These are phyloP conservation scores for Heliocybe sulcata DNA, from an alignment of 1,284 basidiomycete genomes.

Conservation along the genomic window DNA sequence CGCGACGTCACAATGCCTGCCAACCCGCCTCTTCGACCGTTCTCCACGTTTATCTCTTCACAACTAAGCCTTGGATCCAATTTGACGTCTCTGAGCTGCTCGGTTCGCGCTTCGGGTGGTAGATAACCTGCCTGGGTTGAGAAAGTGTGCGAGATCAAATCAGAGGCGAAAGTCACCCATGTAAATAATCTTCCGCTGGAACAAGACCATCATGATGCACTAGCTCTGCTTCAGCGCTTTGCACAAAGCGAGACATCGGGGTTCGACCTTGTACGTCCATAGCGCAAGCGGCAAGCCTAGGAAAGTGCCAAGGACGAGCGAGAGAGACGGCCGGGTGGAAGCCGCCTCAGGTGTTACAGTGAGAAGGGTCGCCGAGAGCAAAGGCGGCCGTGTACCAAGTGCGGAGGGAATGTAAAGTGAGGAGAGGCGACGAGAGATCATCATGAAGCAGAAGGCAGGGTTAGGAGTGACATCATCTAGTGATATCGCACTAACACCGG, in stretches of 20 bases:
- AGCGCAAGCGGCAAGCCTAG: slow-evolving; percentile 32
- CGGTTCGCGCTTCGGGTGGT: slow-evolving; percentile 32
- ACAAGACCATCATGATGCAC: slow-evolving; percentile 41
- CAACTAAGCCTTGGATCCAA: slow-evolving; percentile 19
- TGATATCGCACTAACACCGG: too few species aligned
- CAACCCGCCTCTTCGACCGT: slow-evolving; percentile 13
- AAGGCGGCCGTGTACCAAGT: too few species aligned
- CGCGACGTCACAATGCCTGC: slow-evolving; percentile 20
- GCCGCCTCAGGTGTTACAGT: slow-evolving; percentile 6
- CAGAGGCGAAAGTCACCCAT: slow-evolving; percentile 27
- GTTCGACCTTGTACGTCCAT: slow-evolving; percentile 37
- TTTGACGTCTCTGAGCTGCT: slow-evolving; percentile 21
- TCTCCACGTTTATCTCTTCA: slow-evolving; percentile 19
- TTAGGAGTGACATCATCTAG: too few species aligned
- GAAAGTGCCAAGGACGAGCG: slow-evolving; percentile 21
- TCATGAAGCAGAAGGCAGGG: too few species aligned
- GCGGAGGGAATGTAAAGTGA: too few species aligned
- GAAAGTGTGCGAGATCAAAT: not conserved
- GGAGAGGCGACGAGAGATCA: too few species aligned
- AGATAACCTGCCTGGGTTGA: slow-evolving; percentile 27
- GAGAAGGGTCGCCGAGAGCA: too few species aligned
- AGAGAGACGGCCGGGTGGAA: slow-evolving; percentile 20
- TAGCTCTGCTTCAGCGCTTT: slow-evolving; percentile 11
- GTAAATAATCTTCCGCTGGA: slow-evolving; percentile 46
- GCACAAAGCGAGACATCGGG: too few species aligned